Base-by-base conservation (phyloP, 1,284 basidiomycete genomes). In the Puccinia coronata region DNA sequence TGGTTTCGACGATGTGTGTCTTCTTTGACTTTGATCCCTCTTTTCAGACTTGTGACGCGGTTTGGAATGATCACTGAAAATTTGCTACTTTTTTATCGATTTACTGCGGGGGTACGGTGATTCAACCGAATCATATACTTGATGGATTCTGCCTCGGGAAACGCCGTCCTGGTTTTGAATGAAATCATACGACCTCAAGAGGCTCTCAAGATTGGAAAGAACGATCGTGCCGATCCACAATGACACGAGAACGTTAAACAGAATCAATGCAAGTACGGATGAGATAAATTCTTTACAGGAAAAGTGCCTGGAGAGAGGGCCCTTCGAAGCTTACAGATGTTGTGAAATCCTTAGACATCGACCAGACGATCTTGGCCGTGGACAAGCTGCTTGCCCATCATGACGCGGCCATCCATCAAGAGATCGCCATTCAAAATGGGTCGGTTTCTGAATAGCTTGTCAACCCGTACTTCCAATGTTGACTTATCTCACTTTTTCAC, bases 1-100 rank as follows among this genome's bases (percentile, higher is more conserved):
- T 61, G 79, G 70, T 11, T 80, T 72, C 41, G 79, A 80, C 49
- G 70, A 80, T 47, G 79, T 80, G 23, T 34, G 77, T 80, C 51
- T 39, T 31, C 31, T 47, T 12, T 63, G 9, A n/a, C 49, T 53
- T 53, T n/a, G 49, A n/a, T 53, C 65, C 31, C 39, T 16, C 31
- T n/a, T 16, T 28, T 36, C 39, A 36, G 6, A n/a, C 11, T 41
- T 65, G 31, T 41, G 61, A 65, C 6, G 4, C 8, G 31, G 39
- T 16, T n/a, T 53, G n/a, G 23, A 36, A 8, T 11, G 14, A 36
- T 65, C 23, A 36, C 61, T 65, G 34, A n/a, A n/a, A n/a, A n/a
- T n/a, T n/a, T n/a, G n/a, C n/a, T n/a, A n/a, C n/a, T n/a, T n/a
- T n/a, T n/a, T n/a, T n/a, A n/a, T n/a, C n/a, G n/a, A n/a, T n/a